Evolutionary conservation across 805 yeast species (phyloP).

Genomic region (Hanseniaspora thailandica): DNA sequence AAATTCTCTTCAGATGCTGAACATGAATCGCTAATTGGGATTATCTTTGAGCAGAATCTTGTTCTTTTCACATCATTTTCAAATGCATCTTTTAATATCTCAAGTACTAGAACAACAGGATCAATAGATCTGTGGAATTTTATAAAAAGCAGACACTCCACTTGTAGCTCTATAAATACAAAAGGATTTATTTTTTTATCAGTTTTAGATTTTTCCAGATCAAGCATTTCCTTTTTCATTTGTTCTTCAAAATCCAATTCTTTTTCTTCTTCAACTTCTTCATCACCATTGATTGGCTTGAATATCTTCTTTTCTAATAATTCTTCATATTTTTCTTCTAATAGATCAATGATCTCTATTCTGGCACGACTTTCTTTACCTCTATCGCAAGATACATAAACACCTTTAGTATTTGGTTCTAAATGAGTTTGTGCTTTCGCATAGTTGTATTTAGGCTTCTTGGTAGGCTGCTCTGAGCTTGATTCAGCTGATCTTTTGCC

Average conservation of each 20-base stretch:
- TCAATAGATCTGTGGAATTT: constrained; percentile 68
- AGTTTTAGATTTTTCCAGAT: constrained; percentile 38
- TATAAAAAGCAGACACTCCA: constrained; percentile 77
- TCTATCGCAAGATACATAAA: constrained; percentile 80
- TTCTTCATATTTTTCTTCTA: constrained; percentile 43
- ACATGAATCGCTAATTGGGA: constrained; percentile 69
- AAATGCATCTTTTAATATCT: constrained; percentile 51
- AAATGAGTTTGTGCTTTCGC: constrained; percentile 29
- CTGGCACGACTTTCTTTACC: constrained; percentile 67
- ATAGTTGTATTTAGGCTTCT: constrained; percentile 15
- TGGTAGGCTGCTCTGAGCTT: neutral
- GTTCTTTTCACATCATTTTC: constrained; percentile 39
- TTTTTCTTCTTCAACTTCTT: constrained; percentile 16
- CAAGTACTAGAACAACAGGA: constrained; percentile 60
- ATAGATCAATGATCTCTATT: constrained; percentile 53
- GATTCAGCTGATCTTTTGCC: neutral
- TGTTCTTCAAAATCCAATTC: constrained; percentile 59
- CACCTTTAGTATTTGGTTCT: constrained; percentile 78
- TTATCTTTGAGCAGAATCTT: constrained; percentile 62
- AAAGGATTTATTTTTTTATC: constrained; percentile 41
- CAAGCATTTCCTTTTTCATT: constrained; percentile 58
- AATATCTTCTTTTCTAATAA: constrained; percentile 25
- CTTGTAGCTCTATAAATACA: constrained; percentile 42
- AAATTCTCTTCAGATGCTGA: constrained; percentile 63
- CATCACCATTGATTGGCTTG: constrained; percentile 18